A percentile compares a stretch with the other conserved stretches of the same genome.
These are phyloP conservation scores for Aspergillus fumigatus DNA, from an alignment of 2,329 filamentous ascomycete genomes.

Conservation along the genomic window DNA sequence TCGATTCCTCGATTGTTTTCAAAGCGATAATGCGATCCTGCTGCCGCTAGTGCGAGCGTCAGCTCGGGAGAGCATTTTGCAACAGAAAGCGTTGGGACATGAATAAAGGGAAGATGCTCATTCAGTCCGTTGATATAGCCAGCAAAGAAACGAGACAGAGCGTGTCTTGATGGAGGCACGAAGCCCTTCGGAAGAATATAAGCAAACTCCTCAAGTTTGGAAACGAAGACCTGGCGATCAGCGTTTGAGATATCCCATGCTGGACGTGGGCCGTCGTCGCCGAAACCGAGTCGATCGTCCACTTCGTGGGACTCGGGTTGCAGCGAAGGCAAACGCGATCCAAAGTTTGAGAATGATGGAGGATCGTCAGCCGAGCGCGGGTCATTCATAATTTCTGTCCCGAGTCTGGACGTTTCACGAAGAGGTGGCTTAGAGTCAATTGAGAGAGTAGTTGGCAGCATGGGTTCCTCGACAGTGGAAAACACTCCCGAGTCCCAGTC, in stretches of 20 bases:
- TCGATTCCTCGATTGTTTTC: constrained; percentile 50
- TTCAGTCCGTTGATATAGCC: constrained; percentile 50
- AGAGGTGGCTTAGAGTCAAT: constrained; percentile 32
- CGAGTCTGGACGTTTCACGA: constrained; percentile 33
- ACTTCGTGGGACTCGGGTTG: constrained; percentile 44
- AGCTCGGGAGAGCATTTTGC: constrained; percentile 45
- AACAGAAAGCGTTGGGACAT: constrained; percentile 46
- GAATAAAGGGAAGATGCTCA: constrained; percentile 50
- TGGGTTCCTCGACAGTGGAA: constrained; percentile 38
- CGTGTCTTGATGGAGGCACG: constrained; percentile 46
- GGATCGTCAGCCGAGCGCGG: constrained; percentile 37
- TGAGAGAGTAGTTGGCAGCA: constrained; percentile 33
- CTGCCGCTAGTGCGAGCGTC: constrained; percentile 48
- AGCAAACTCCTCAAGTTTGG: constrained; percentile 44
- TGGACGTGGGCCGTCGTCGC: constrained; percentile 40
- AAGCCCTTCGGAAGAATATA: constrained; percentile 45
- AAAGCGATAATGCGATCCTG: constrained; percentile 47
- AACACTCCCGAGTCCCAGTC: constrained; percentile 48
- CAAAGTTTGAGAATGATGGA: constrained; percentile 46
- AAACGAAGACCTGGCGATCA: constrained; percentile 42
- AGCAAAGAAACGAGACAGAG: constrained; percentile 47
- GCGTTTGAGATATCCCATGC: constrained; percentile 46
- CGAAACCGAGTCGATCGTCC: constrained; percentile 39
- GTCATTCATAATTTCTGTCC: constrained; percentile 37
- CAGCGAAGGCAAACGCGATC: constrained; percentile 44